Base-by-base conservation (phyloP, 176 grass and related monocot genomes). In the Carex myosuroides region DNA sequence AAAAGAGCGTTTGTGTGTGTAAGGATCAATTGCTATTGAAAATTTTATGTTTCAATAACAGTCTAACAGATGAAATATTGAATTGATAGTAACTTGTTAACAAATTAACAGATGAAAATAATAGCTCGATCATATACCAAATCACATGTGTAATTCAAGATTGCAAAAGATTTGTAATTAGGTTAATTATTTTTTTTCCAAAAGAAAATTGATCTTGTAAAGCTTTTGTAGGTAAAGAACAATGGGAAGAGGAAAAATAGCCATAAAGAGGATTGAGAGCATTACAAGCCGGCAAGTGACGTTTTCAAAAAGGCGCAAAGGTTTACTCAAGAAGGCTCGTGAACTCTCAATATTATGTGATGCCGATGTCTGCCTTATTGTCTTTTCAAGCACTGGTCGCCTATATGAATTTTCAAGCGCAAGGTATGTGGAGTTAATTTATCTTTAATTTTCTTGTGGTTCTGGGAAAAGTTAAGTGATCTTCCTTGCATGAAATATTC, bases 281-380 rank as follows among this genome's bases (percentile, higher is more conserved):
- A 30, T 20, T 21, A 66, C 80, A 82, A 82, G 61, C 62, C 80
- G 80, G 6, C 80, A 82, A 82, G 80, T 82, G n/a, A 82, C 80
- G 9, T 82, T 82, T 29, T 82, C 80, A 0, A 82, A 82, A 53
- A 82, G 80, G 37, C 80, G 80, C 80, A 82, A 30, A 14, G 80
- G 80, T 2, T 82, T 82, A 29, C 59, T 82, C 11, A 82, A 82
- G 59, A 82, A 82, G 39, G 80, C 80, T 48, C 60, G 42, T 67
- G 80, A 82, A 50, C 80, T 82, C 0, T 82, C 80, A 22, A 66
- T 82, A 21, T 64, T 82, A 82, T 82, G 80, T 29, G 80, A 82
- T 54, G 80, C 80, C 5, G 80, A 82, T 8, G 80, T 82, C 44
- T 41, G 39, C 67, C 59, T 82, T 7, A 82, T 66, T 46, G 46